Base-by-base conservation (phyloP, 2,329 filamentous ascomycete genomes). In the Cryphonectria carpinicola region DNA sequence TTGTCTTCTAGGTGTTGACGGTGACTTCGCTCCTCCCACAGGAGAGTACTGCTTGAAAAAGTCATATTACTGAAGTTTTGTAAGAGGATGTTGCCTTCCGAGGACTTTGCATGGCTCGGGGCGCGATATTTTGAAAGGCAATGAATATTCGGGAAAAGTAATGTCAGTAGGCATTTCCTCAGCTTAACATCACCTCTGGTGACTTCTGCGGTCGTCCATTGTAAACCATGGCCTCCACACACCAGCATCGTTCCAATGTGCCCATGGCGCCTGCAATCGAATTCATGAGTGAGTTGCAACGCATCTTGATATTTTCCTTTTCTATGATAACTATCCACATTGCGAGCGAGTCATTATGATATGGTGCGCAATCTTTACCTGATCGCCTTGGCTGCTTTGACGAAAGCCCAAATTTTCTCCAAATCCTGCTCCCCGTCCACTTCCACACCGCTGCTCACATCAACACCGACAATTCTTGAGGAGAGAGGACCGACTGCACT, bases 391-490 rank as follows among this genome's bases (percentile, higher is more conserved):
- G 90, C 93, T 49, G 90, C 89, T 78, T 88, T 87, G 56, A 98
- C 85, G 81, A 99, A 99, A 4, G 87, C 88, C 73, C 85, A 84
- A 75, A 99, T 98, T 83, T 92, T 97, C 25, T 89, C 88, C 70
- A 95, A 76, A 80, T 91, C 92, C 81, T 99, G 96, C 78, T 89
- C 84, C 2, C 94, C 95, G 75, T 92, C 88, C 49, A 89, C 90
- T 81, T 98, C 96, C 2, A 99, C 94, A 0, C 97, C 97, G 77
- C 93, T 97, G 80, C 94, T 97, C 28, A 97, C 93, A 83, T 99
- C 96, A 4, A 99, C 92, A 1, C 92, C 95, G 46, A 94, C 83
- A 17, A 98, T 88, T 71, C 90, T 88, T 13, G 84, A 84, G 37
- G 84, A 84, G 13, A 88, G 79, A 8, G 87, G 83, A 0, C 90